Evolutionary conservation across 306 rosid species (phyloP).

Genomic region (Malus sylvestris): DNA sequence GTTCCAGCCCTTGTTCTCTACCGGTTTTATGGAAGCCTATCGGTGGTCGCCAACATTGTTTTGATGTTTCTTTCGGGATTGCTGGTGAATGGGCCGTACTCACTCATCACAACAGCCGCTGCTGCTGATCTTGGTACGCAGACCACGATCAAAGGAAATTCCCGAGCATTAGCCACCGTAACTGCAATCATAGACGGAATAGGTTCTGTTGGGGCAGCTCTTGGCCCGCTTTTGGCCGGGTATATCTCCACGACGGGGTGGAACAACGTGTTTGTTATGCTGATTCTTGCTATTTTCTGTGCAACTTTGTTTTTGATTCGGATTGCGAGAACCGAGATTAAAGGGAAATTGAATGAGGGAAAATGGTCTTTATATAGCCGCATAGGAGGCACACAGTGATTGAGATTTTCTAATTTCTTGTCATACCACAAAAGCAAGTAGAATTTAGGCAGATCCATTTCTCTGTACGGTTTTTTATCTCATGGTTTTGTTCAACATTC

Average conservation of each 20-base stretch:
- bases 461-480: too few species aligned
- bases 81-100: conserved; percentile 59
- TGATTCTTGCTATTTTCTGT: conserved; percentile 53
- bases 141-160: conserved; percentile 33
- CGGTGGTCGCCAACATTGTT: conserved; percentile 49
- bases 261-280: conserved; percentile 74
- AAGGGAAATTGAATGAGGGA: conserved; percentile 21
- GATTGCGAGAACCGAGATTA: conserved; percentile 55
- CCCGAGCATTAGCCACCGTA: conserved; percentile 81
- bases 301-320: conserved; percentile 62
- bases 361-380: too few species aligned
- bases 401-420: too few species aligned
- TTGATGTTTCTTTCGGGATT: conserved; percentile 71
- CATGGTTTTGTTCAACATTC: too few species aligned
- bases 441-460: too few species aligned
- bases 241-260: conserved; percentile 66
- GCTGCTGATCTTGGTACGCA: conserved; percentile 90
- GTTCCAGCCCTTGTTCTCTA: conserved; percentile 74
- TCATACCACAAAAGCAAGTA: too few species aligned
- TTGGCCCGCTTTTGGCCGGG: conserved; percentile 86
- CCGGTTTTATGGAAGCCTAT: conserved; percentile 63
- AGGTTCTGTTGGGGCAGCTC: conserved; percentile 82
- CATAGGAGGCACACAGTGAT: too few species aligned
- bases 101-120: conserved; percentile 85
- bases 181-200: conserved; percentile 91